phyloP scores from a whole-genome alignment of 108 stramenopile genomes.

The Pseudonitzschia multistriata region DNA sequence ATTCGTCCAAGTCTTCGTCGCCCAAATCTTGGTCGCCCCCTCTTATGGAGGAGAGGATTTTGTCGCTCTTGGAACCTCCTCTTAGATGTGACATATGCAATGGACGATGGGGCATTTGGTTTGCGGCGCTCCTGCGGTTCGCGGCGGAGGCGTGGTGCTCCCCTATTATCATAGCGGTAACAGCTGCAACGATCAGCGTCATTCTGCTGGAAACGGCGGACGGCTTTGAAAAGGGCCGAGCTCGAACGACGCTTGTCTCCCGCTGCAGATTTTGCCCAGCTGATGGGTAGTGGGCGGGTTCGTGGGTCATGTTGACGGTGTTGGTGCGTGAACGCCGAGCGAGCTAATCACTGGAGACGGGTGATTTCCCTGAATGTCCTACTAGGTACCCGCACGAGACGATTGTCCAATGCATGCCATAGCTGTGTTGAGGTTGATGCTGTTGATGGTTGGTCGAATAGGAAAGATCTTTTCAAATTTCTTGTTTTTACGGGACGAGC shows the following conservation, averaged over 20 bases:
- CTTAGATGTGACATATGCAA: background rate
- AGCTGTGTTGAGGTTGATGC: too few species aligned
- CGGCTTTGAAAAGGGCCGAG: background rate
- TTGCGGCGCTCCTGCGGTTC: background rate
- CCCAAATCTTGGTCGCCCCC: background rate
- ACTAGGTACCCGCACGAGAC: too few species aligned
- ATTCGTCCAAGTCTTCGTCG: constrained; percentile 18
- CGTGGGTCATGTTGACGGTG: background rate
- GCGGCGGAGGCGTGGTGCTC: background rate
- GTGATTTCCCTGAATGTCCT: too few species aligned
- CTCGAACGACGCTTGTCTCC: background rate
- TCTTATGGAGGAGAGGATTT: background rate
- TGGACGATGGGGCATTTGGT: background rate
- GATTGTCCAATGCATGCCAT: too few species aligned
- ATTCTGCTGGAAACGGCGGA: background rate
- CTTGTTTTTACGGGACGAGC: background rate
- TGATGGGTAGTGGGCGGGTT: background rate
- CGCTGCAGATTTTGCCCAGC: background rate
- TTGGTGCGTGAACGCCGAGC: background rate
- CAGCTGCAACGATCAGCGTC: background rate
- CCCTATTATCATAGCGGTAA: background rate
- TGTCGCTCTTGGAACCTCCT: background rate
- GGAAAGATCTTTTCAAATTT: too few species aligned
- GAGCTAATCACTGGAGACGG: background rate
- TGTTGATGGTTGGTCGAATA: too few species aligned